phyloP scores from a whole-genome alignment of 352 stramenopile genomes.

The Globisporangium paroecandrum region DNA sequence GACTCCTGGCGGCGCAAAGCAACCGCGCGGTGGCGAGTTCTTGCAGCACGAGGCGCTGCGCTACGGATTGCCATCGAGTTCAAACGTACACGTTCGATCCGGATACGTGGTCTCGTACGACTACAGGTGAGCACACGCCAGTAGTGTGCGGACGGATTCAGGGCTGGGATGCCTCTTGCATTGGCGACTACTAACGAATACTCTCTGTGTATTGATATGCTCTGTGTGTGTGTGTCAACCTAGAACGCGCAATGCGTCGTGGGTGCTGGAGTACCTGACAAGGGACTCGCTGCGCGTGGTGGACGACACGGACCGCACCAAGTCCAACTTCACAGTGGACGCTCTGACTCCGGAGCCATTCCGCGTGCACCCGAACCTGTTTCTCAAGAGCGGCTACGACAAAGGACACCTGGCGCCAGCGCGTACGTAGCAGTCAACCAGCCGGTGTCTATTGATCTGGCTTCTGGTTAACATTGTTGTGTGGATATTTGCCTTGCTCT shows the following conservation, averaged over 20 bases:
- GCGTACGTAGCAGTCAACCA: slow-evolving; percentile 27
- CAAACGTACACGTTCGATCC: slow-evolving; percentile 67
- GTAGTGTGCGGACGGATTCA: not conserved
- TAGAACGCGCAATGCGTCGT: slow-evolving; percentile 81
- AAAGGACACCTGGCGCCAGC: slow-evolving; percentile 93
- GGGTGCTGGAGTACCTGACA: slow-evolving; percentile 84
- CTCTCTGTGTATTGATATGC: not conserved
- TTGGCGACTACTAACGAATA: not conserved
- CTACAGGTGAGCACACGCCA: slow-evolving; percentile 40
- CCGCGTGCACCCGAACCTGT: slow-evolving; percentile 85
- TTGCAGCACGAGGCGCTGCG: slow-evolving; percentile 65
- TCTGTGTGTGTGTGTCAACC: not conserved
- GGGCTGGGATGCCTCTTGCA: not conserved
- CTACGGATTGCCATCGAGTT: slow-evolving; percentile 62
- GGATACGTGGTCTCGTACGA: slow-evolving; percentile 87
- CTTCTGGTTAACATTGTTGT: not conserved
- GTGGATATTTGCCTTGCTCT: not conserved
- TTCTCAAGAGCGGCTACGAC: slow-evolving; percentile 91
- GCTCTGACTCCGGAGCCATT: slow-evolving; percentile 63
- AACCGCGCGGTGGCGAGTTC: slow-evolving; percentile 12
- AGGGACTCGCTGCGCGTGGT: slow-evolving; percentile 57
- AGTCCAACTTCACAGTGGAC: slow-evolving; percentile 88
- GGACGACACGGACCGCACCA: slow-evolving; percentile 75
- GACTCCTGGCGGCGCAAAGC: not conserved
- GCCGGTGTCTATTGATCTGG: too few species aligned